Base-by-base conservation (phyloP, 371 early-diverging fungal species). In the Rhizopus arrhizus region DNA sequence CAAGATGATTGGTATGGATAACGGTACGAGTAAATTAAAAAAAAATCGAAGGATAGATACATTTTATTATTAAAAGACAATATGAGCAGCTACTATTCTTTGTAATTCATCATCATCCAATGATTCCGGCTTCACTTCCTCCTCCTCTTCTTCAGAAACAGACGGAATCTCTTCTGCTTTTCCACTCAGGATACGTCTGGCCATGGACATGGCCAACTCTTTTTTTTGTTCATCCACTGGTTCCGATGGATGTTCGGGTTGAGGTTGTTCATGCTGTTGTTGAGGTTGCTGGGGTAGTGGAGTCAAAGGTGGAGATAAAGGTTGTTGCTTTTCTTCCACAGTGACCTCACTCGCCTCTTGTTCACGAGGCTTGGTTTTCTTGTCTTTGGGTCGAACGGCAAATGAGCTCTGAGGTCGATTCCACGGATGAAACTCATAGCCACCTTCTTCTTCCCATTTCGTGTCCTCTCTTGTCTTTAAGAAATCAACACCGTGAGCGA, bases 401-500 rank as follows among this genome's bases (percentile, higher is more conserved):
- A 77, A 77, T 9, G 78, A 77, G 29, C 74, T 70, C 38, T 75
- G 72, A 28, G 77, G 66, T 55, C 77, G 57, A 49, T 79, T 79
- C 77, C 80, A 80, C 15, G 77, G 80, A 66, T 80, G 80, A 38
- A 77, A 77, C 8, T 74, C 70, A 55, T 80, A 80, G 0, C 75
- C 77, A n/a, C 74, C 77, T 55, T 80, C 80, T 54, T 77, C 75
- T 57, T 77, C 77, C 80, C 80, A 80, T 61, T 75, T 70, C 13
- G 72, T 67, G 32, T 70, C 72, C 53, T 80, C 80, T 15, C 66
- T 62, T 12, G 65, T 63, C 9, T 66, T 68, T 12, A 80, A 54
- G 40, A 71, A 80, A 28, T 77, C 77, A 13, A 77, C 74, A 8
- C 80, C 80, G 53, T 75, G 75, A 10, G 80, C 72, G 5, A 80